Base-by-base conservation (phyloP, 495 filamentous ascomycete species). In the Aspergillus nanangensis region DNA sequence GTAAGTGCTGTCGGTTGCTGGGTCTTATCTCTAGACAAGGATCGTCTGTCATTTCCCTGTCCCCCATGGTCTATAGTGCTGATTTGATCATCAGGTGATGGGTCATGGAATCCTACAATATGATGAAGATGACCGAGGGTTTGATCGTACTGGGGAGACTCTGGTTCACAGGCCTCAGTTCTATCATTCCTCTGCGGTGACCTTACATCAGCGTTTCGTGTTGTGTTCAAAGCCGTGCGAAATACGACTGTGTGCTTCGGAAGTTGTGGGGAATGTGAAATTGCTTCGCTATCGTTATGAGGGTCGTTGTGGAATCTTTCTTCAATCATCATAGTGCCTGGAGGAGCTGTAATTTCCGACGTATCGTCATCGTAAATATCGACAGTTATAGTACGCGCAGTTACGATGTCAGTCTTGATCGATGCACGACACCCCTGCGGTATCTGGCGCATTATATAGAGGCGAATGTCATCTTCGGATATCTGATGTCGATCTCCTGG, bases 321-420 rank as follows among this genome's bases (percentile, higher is more conserved):
- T 53, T 82, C 75, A 23, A 89, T 58, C 44, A 90, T 69, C 53
- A 84, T 83, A 17, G 85, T 78, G 0, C 82, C 81, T 1, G 81
- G 77, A 2, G 85, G 83, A 8, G 84, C 77, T 8, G 74, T 62
- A 20, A 90, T 72, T 13, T 81, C 75, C 3, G 79, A 69, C 18
- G 69, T 69, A 15, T 78, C 69, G 21, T 80, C 70, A 33, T 86
- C 81, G 14, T 71, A 79, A 15, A 89, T 78, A 45, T 88, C 83
- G 3, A 90, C 83, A 0, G 83, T 87, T 49, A 89, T 82, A 0
- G 77, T 88, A 39, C 81, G 82, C 3, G 79, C 83, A 5, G 81
- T 86, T 15, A 76, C 71, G 8, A 77, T 68, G 18, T 81, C 78
- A 3, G 82, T 83, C 8, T 72, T 80, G 36, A 90, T 82, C 5